phyloP scores from a whole-genome alignment of 495 filamentous ascomycete genomes.

The Ramalina intermedia region DNA sequence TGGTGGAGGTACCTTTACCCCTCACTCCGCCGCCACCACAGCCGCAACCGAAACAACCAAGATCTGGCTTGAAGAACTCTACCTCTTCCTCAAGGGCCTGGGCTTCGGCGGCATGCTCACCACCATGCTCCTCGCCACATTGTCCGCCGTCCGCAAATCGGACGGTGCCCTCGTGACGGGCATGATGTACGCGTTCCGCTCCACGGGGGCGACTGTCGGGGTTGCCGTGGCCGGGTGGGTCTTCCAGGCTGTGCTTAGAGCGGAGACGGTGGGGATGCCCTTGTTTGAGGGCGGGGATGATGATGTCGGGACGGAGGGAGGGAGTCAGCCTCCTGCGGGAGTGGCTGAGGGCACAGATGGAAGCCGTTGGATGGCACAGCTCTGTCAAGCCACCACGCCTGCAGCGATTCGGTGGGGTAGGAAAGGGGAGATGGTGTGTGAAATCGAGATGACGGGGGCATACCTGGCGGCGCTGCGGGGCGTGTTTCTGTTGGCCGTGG shows the following conservation, averaged over 20 bases:
- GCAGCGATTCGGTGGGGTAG: no score
- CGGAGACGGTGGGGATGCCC: no score
- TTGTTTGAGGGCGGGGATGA: no score
- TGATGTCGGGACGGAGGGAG: no score
- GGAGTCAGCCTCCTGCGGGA: no score
- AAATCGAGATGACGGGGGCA: no score
- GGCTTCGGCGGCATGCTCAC: conserved; percentile 73
- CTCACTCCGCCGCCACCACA: conserved; percentile 16
- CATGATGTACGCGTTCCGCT: conserved; percentile 67
- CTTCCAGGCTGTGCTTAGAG: conserved; percentile 54
- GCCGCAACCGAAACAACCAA: conserved; percentile 24
- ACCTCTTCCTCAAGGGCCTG: conserved; percentile 51
- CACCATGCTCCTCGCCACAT: conserved; percentile 61
- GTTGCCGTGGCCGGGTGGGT: conserved; percentile 63
- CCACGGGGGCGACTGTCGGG: conserved; percentile 71
- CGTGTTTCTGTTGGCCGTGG: no score
- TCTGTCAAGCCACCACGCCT: no score
- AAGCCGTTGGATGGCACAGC: no score
- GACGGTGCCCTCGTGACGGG: conserved; percentile 80
- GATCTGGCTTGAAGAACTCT: conserved; percentile 46
- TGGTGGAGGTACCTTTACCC: conserved; percentile 16
- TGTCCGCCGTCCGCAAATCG: conserved; percentile 66
- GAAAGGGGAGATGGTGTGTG: no score
- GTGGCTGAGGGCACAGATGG: no score
- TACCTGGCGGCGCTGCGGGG: no score